Percentiles rank a stretch among this genome's conserved stretches.
Evolutionary conservation across 345 rosid genomes (phyloP).

Genomic region (Raphanus sativus): DNA sequence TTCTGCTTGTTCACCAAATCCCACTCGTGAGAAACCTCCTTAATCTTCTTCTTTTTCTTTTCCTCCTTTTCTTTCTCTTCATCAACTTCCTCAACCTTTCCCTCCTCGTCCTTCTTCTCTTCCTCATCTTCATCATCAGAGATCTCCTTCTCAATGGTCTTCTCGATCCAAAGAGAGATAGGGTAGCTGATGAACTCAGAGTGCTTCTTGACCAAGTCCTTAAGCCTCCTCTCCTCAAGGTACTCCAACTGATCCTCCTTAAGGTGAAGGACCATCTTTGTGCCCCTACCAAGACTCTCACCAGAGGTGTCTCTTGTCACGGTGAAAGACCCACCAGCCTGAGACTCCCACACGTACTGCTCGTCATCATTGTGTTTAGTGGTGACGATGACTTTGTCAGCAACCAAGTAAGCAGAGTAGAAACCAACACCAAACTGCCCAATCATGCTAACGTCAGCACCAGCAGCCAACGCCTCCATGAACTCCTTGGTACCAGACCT

Average conservation of each 20-base stretch:
- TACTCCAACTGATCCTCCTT: neutral
- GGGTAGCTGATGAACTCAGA: neutral
- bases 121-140: neutral
- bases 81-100: neutral
- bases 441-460: neutral
- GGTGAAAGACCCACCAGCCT: neutral
- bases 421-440: neutral
- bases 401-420: neutral
- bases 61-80: neutral
- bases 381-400: neutral
- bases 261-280: neutral
- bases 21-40: slow-evolving; percentile 51
- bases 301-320: neutral
- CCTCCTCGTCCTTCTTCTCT: neutral
- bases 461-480: neutral
- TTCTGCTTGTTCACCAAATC: slow-evolving; percentile 86
- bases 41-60: neutral
- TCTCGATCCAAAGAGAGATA: neutral
- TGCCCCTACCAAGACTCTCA: neutral
- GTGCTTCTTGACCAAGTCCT: neutral
- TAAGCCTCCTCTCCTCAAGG: neutral
- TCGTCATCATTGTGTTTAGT: neutral
- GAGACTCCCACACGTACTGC: neutral
- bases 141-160: neutral
- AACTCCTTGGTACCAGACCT: neutral